Percentiles rank a stretch among this genome's conserved stretches.
These are phyloP conservation scores for Aspergillus mulundensis DNA, from an alignment of 495 filamentous ascomycete species.

Conservation along the genomic window DNA sequence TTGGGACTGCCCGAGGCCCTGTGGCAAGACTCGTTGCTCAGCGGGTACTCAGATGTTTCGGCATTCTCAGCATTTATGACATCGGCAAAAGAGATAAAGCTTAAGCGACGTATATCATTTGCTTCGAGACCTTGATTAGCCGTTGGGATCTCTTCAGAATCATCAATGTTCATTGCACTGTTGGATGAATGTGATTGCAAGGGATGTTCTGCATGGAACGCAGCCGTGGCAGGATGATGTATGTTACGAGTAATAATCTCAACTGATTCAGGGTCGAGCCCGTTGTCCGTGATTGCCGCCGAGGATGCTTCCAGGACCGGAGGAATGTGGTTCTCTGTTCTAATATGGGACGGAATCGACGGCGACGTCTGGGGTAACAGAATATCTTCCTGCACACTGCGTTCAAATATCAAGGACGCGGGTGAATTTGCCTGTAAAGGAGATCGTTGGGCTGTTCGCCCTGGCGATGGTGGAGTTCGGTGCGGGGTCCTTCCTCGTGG, in stretches of 20 bases:
- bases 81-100: conserved; percentile 15
- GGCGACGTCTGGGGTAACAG: conserved; percentile 12
- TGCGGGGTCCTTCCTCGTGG: neutral
- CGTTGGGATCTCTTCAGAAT: conserved; percentile 1
- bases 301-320: conserved; percentile 14
- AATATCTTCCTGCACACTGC: conserved; percentile 15
- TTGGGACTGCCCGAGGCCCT: neutral
- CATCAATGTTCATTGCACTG: neutral
- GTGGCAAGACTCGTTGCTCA: neutral
- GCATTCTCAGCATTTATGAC: conserved; percentile 13
- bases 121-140: neutral
- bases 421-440: conserved; percentile 2
- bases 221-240: conserved; percentile 2
- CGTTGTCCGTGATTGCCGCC: conserved; percentile 10
- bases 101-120: conserved; percentile 7
- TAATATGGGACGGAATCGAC: conserved; percentile 14
- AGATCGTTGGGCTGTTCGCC: neutral
- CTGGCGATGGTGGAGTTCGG: conserved; percentile 2
- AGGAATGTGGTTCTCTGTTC: conserved; percentile 15
- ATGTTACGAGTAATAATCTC: conserved; percentile 12
- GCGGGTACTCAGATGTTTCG: conserved; percentile 3
- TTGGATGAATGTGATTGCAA: neutral
- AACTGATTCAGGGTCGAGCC: conserved; percentile 9
- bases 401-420: conserved; percentile 11
- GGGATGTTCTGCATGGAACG: neutral